phyloP scores from a whole-genome alignment of 805 yeast species.

The Metschnikowia kofuensis region DNA sequence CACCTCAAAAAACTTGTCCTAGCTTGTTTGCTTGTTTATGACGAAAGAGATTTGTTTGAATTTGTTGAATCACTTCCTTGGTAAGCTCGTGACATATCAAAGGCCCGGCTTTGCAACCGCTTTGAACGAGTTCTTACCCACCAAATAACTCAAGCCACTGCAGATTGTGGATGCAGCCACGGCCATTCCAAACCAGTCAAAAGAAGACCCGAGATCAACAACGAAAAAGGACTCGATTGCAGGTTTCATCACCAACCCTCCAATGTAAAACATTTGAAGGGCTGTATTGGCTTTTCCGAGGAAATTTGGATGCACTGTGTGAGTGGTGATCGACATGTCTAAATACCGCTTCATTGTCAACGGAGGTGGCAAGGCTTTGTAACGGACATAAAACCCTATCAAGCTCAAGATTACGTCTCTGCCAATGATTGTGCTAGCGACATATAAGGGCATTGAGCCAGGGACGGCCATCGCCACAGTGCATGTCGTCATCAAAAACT shows the following conservation, averaged over 20 bases:
- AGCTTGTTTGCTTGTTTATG: conserved; percentile 13
- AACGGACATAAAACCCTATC: conserved; percentile 71
- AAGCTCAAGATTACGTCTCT: conserved; percentile 74
- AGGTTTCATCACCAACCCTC: conserved; percentile 37
- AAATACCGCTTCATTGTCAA: conserved; percentile 68
- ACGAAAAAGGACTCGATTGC: conserved; percentile 25
- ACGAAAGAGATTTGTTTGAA: conserved; percentile 8
- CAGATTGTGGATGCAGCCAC: conserved; percentile 61
- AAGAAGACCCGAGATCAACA: conserved; percentile 11
- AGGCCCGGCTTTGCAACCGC: conserved; percentile 4
- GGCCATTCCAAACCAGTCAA: conserved; percentile 25
- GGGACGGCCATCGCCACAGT: conserved; percentile 72
- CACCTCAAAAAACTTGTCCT: conserved; percentile 3
- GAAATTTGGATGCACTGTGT: conserved; percentile 81
- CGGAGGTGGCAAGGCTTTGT: conserved; percentile 70
- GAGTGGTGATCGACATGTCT: conserved; percentile 74
- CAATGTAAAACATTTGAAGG: conserved; percentile 88
- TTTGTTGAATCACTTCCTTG: conserved; percentile 9
- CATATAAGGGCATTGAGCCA: conserved; percentile 61
- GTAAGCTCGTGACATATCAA: conserved; percentile 2
- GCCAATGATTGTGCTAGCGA: conserved; percentile 73
- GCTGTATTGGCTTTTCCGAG: conserved; percentile 89
- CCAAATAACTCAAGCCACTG: conserved; percentile 77
- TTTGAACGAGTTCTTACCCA: conserved; percentile 67
- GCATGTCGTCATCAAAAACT: conserved; percentile 80